These are phyloP conservation scores for Aspergillus candidus DNA, from an alignment of 2,329 filamentous ascomycete species.

Conservation along the genomic window DNA sequence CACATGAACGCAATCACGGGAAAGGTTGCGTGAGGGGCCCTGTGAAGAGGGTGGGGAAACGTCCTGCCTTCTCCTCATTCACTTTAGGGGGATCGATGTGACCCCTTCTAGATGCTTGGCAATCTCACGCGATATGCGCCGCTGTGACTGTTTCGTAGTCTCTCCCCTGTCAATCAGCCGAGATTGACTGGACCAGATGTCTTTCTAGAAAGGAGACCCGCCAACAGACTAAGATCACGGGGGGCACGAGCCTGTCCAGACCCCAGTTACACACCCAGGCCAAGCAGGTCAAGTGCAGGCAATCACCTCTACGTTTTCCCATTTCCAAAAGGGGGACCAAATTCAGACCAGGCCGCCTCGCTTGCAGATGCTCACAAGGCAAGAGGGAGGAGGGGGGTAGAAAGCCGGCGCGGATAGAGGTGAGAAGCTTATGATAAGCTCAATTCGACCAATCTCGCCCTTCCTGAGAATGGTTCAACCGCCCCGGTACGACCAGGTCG, in stretches of 20 bases:
- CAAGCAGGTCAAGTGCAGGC: too few relatives aligned
- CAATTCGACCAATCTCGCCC: neutral
- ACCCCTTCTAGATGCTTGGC: slow-evolving; percentile 10
- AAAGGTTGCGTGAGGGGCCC: too few relatives aligned
- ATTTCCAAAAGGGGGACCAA: too few relatives aligned
- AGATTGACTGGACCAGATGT: slow-evolving; percentile 5
- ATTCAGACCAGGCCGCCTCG: too few relatives aligned
- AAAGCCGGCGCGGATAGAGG: neutral
- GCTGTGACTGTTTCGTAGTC: slow-evolving; percentile 3
- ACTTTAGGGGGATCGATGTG: slow-evolving; percentile 6
- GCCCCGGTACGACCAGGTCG: too few relatives aligned
- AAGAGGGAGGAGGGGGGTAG: neutral
- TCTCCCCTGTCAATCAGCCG: neutral
- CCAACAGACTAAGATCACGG: too few relatives aligned
- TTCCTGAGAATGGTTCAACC: too few relatives aligned
- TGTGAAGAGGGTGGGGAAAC: slow-evolving; percentile 5
- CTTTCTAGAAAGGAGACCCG: too few relatives aligned
- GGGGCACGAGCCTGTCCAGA: too few relatives aligned
- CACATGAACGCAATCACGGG: too few relatives aligned
- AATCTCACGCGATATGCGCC: slow-evolving; percentile 10
- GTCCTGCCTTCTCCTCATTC: slow-evolving; percentile 4
- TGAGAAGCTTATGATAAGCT: slow-evolving; percentile 6
- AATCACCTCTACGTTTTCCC: too few relatives aligned
- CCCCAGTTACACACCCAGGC: too few relatives aligned
- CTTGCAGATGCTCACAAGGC: neutral